Base-by-base conservation (phyloP, 257 asterid genomes). In the Petunia axillaris region DNA sequence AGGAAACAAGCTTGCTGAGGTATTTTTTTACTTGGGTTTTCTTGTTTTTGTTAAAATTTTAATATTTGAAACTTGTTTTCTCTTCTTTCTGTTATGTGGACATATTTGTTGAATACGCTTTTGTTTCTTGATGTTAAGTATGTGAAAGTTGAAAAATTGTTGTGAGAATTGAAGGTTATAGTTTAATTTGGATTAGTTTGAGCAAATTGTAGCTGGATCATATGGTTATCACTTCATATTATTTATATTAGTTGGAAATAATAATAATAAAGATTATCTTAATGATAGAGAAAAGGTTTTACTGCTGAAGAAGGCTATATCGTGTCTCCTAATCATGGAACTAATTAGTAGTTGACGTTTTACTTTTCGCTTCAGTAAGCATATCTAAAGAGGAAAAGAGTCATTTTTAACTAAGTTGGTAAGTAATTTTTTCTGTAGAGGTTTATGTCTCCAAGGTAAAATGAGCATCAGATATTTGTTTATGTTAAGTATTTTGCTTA, bases 1-100 rank as follows among this genome's bases (percentile, higher is more conserved):
- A 73, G 98, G 98, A 53, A 94, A 92, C 82, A 82, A 85, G 81
- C 93, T 94, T 64, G 97, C 98, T 79, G 92, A 92, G 97, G 98
- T 93, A 86, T 36, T 80, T 73, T n/a, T 1, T n/a, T 36, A 76
- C 36, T 6, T 62, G 78, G 80, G 60, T 38, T 63, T 76, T 6
- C 40, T 39, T 80, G 2, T 16, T 64, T 58, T 48, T 52, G 46
- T 53, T 36, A 35, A 8, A 37, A 8, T 48, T 43, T 43, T 25
- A 37, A 43, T 16, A 16, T 16, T 10, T 67, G 46, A 68, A 3
- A 64, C 2, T 14, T 64, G 5, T 64, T 64, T 25, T 25, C 44
- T 44, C n/a, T 43, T 64, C 3, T 38, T 38, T 64, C 36, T 59
- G 8, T 62, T 38, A 13, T 38, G 25, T 38, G 25, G 4, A 8